A percentile compares a stretch with the other conserved stretches of the same genome.
Evolutionary conservation across 768 basidiomycete genomes (phyloP).

Genomic region (Amanita phalloides): DNA sequence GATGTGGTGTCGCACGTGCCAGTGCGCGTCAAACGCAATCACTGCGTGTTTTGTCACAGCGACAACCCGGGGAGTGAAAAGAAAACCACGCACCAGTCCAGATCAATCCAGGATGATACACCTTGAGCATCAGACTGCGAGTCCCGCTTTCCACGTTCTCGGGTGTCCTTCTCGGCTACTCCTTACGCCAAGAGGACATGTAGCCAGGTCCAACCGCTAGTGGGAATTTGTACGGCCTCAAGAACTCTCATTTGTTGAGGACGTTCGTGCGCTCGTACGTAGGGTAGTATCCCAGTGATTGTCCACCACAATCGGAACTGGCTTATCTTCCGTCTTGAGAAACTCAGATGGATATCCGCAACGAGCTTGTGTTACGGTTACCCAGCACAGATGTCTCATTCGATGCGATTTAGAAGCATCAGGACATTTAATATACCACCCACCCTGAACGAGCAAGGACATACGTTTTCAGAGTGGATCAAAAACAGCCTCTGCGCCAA

Average conservation of each 20-base stretch:
- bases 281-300: constrained; percentile 86
- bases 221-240: constrained; percentile 74
- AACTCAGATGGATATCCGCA: constrained; percentile 46
- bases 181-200: constrained; percentile 43
- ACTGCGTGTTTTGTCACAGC: too few species aligned
- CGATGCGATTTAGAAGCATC: constrained; percentile 46
- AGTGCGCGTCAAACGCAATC: too few species aligned
- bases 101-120: constrained; percentile 74
- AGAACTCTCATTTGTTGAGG: constrained; percentile 38
- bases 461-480: constrained; percentile 49
- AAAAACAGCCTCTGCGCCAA: constrained; percentile 69
- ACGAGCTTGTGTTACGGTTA: constrained; percentile 57
- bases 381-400: constrained; percentile 71
- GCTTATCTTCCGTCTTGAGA: constrained; percentile 27
- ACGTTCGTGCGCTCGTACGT: constrained; percentile 25
- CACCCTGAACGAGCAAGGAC: too few species aligned
- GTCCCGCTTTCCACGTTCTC: constrained; percentile 48
- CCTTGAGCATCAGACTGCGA: constrained; percentile 54
- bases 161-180: constrained; percentile 41
- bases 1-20: too few species aligned
- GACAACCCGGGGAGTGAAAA: background rate
- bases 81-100: constrained; percentile 55
- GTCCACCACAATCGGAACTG: constrained; percentile 48
- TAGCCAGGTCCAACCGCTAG: constrained; percentile 41
- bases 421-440: too few species aligned